These are phyloP conservation scores for Pelargonium australe DNA, from an alignment of 441 rosid species.

Conservation along the genomic window DNA sequence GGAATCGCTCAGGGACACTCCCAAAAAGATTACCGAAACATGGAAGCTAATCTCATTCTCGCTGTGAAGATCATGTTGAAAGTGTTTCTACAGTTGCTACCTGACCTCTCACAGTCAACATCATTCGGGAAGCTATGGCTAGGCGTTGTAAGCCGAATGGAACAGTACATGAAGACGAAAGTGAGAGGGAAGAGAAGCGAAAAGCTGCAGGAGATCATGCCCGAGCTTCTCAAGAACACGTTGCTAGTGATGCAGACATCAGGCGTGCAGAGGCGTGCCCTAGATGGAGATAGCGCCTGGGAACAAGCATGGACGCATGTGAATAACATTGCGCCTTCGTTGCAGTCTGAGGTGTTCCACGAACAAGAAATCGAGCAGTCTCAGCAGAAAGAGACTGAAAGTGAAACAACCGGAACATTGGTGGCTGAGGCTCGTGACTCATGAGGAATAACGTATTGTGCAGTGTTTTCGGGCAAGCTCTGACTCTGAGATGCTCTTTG, in stretches of 20 bases:
- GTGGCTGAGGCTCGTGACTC: not conserved
- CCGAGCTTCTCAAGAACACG: slow-evolving; percentile 72
- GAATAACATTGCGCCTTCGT: slow-evolving; percentile 56
- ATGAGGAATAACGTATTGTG: not conserved
- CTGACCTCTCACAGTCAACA: slow-evolving; percentile 55
- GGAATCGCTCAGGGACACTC: slow-evolving; percentile 71
- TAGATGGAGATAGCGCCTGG: slow-evolving; percentile 87
- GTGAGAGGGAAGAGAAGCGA: slow-evolving; percentile 71
- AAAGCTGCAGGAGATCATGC: slow-evolving; percentile 66
- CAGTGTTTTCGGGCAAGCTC: not conserved
- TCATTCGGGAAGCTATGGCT: slow-evolving; percentile 85
- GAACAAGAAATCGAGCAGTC: slow-evolving; percentile 46
- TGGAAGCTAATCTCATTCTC: slow-evolving; percentile 73
- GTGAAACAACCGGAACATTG: not conserved
- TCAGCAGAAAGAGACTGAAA: slow-evolving; percentile 19
- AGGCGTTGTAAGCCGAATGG: slow-evolving; percentile 79
- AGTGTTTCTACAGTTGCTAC: slow-evolving; percentile 64
- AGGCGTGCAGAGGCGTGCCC: slow-evolving; percentile 63
- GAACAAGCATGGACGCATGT: slow-evolving; percentile 80
- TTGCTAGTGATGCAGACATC: slow-evolving; percentile 73
- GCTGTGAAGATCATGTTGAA: slow-evolving; percentile 67
- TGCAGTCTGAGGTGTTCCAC: slow-evolving; percentile 72
- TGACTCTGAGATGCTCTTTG: not conserved
- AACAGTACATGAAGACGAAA: slow-evolving; percentile 76
- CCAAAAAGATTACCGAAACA: slow-evolving; percentile 73